Base-by-base conservation (phyloP, 768 basidiomycete genomes). In the Auriscalpium vulgare region DNA sequence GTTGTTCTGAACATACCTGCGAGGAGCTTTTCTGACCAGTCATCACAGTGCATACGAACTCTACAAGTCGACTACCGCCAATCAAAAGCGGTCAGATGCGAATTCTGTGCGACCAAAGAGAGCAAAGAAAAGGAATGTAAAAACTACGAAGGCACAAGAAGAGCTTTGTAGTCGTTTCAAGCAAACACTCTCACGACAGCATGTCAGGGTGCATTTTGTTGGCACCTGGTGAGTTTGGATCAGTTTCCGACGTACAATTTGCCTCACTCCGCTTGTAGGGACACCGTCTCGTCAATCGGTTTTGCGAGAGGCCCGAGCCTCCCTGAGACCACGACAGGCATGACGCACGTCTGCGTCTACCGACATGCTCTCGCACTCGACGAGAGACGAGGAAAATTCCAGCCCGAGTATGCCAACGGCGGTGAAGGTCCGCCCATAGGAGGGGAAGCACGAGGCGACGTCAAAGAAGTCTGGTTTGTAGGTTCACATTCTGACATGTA, bases 341-440 rank as follows among this genome's bases (percentile, higher is more conserved):
- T 60, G 50, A 60, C 69, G 37, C 71, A 74, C 51, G 65, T 76
- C 9, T 66, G 23, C 23, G 23, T 29, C 46, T 77, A 78, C 53
- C 71, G 76, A 4, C 77, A 78, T 62, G 77, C 75, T 0, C 64
- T 78, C 10, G 78, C 78, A 0, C 63, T 78, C 35, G 77, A 78
- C 55, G 78, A 78, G 47, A 66, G 71, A 37, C 71, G 77, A 5
- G 76, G 77, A 40, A 78, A 76, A 53, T 78, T 76, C 57, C 57
- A 73, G 2, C 77, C 77, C 0, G 76, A 78, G 54, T 76, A 74
- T 47, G 73, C 63, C 0, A 63, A 72, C 35, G 71, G 68, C 0
- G 69, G 67, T 3, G 17, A 2, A 2, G 40, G 40, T 13, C 17
- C 13, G 6, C 13, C 13, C 6, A 7, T 13, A 2, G 40, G 11